Conservation (phyloP, 164 flowering plant species). For the Vitis amurensis region DNA sequence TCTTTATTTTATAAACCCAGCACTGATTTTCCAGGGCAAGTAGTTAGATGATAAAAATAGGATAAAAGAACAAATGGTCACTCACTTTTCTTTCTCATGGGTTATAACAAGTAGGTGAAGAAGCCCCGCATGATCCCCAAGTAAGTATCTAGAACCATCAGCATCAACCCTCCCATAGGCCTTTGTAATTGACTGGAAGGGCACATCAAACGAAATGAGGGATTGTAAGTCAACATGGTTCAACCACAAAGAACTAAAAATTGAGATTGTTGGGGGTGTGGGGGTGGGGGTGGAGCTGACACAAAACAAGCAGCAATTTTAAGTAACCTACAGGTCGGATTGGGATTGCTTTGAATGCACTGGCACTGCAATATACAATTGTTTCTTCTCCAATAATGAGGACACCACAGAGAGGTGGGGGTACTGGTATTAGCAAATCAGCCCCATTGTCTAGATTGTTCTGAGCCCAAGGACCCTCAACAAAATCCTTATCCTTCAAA, state of each 20-base stretch:
- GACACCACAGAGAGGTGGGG: slow-evolving; percentile 95
- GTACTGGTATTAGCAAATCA: slow-evolving; percentile 86
- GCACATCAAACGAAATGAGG: slow-evolving; percentile 19
- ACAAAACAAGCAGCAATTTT: slow-evolving; percentile 6
- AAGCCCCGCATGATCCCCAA: slow-evolving; percentile 91
- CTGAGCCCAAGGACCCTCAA: slow-evolving; percentile 97
- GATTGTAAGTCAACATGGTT: neutral
- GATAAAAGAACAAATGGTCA: slow-evolving; percentile 1
- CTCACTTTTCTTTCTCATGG: slow-evolving; percentile 94
- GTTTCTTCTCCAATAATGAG: slow-evolving; percentile 97
- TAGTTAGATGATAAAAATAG: neutral
- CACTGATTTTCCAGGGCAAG: too few relatives aligned
- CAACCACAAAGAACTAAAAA: neutral
- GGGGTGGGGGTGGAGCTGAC: neutral
- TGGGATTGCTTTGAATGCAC: slow-evolving; percentile 87
- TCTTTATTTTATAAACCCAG: neutral
- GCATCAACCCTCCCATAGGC: slow-evolving; percentile 98
- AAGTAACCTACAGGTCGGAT: slow-evolving; percentile 70
- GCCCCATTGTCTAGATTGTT: slow-evolving; percentile 98
- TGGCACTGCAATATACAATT: slow-evolving; percentile 89
- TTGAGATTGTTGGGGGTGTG: too few relatives aligned
- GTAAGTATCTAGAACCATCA: slow-evolving; percentile 95
- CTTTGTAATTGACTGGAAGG: slow-evolving; percentile 74
- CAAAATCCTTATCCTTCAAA: slow-evolving; percentile 92
- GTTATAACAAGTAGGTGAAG: slow-evolving; percentile 92